Percentiles rank a stretch among this genome's conserved stretches.
Evolutionary conservation across 805 yeast genomes (phyloP).

Genomic region (Clavispora fructus): DNA sequence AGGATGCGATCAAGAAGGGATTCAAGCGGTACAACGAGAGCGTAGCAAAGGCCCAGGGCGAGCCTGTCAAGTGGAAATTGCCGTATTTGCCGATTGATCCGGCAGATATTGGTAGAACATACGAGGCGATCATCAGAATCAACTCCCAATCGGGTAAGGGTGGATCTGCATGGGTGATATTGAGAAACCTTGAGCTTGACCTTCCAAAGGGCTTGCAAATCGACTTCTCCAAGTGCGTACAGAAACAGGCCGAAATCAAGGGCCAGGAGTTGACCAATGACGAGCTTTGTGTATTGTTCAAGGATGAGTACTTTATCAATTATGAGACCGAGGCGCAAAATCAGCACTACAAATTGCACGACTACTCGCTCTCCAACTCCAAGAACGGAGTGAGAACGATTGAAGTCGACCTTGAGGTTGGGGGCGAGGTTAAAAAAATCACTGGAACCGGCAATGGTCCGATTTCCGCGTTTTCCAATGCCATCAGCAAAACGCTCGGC

Average conservation of each 20-base stretch:
- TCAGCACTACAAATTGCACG: conserved; percentile 33
- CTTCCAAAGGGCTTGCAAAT: conserved; percentile 78
- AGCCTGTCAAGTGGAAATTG: conserved; percentile 54
- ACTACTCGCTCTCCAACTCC: conserved; percentile 43
- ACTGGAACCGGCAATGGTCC: conserved; percentile 79
- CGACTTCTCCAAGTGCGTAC: conserved; percentile 68
- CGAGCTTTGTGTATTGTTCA: conserved; percentile 65
- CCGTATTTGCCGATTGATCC: conserved; percentile 87
- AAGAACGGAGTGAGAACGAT: conserved; percentile 37
- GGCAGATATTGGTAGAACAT: conserved; percentile 78
- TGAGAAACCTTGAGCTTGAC: conserved; percentile 70
- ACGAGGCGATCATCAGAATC: conserved; percentile 87
- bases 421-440: conserved; percentile 25
- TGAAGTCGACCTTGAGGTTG: conserved; percentile 44
- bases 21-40: conserved; percentile 46
- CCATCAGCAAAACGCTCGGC: conserved; percentile 32
- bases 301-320: conserved; percentile 48
- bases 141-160: conserved; percentile 88
- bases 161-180: conserved; percentile 84
- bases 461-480: conserved; percentile 63
- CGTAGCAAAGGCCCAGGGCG: conserved; percentile 27
- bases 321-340: conserved; percentile 21
- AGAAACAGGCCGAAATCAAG: conserved; percentile 58
- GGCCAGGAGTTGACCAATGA: conserved; percentile 66
- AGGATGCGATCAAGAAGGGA: conserved; percentile 85